Conservation (phyloP, 2,329 filamentous ascomycete species). For the Curvularia sp. region DNA sequence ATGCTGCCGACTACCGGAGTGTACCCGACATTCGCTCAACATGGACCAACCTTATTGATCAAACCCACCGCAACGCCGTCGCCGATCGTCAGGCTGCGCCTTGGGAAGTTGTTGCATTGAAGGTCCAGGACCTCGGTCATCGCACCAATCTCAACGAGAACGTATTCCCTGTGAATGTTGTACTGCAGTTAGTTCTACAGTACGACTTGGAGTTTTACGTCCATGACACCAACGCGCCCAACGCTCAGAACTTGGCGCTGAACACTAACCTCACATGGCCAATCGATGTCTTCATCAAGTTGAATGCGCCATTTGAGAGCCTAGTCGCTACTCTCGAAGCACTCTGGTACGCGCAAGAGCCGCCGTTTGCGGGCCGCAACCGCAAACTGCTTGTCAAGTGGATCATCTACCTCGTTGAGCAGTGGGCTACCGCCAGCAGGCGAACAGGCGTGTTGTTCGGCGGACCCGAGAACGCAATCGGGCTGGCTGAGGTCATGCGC, state of each 20-base stretch:
- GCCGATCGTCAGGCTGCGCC: slow-evolving; percentile 60
- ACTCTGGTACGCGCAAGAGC: slow-evolving; percentile 71
- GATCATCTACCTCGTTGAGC: slow-evolving; percentile 65
- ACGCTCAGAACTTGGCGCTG: slow-evolving; percentile 23
- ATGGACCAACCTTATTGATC: slow-evolving; percentile 82
- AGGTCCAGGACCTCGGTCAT: slow-evolving; percentile 63
- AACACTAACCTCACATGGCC: slow-evolving; percentile 61
- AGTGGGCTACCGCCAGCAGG: slow-evolving; percentile 67
- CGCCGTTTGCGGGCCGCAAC: slow-evolving; percentile 66
- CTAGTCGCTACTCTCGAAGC: slow-evolving; percentile 68
- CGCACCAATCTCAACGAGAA: slow-evolving; percentile 63
- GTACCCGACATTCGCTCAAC: slow-evolving; percentile 81
- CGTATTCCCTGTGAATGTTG: slow-evolving; percentile 60
- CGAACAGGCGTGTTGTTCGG: slow-evolving; percentile 64
- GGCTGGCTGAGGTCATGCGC: slow-evolving; percentile 47
- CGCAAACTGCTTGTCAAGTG: slow-evolving; percentile 65
- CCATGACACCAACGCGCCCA: slow-evolving; percentile 44
- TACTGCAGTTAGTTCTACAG: slow-evolving; percentile 46
- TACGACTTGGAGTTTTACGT: slow-evolving; percentile 59
- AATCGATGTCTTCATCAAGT: slow-evolving; percentile 69
- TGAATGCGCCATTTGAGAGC: slow-evolving; percentile 67
- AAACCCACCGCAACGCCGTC: slow-evolving; percentile 62
- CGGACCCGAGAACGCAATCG: slow-evolving; percentile 63
- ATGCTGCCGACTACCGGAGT: slow-evolving; percentile 89
- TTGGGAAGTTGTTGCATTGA: slow-evolving; percentile 72